Base-by-base conservation (phyloP, 1,284 basidiomycete species). In the Ceratobasidium sp. region DNA sequence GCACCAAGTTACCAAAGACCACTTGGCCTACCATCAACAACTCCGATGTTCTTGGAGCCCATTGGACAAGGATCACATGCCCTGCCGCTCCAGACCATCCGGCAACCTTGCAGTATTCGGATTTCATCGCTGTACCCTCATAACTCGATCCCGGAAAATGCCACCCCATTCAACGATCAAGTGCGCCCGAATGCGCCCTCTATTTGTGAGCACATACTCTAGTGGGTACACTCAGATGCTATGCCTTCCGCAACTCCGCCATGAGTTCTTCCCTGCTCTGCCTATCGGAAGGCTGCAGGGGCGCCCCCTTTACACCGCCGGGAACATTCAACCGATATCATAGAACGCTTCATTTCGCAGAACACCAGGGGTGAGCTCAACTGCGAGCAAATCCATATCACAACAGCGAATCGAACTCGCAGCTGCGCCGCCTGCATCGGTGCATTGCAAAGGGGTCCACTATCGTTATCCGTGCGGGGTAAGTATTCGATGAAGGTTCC, bases 61-160 rank as follows among this genome's bases (percentile, higher is more conserved):
- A 4, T 41, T 11, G 29, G 29, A 59, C 56, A 17, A 15, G 29
- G 31, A 36, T 59, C 31, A 19, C 31, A 9, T 31, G 31, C 15
- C 22, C 56, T 33, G 36, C 56, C 6, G 56, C 22, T 36, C 56
- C 36, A 59, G 56, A 59, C 56, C 54, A 27, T 15, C 54, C 51
- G 27, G 33, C 19, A 31, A 57, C 6, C 22, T 6, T 33, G 36
- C 31, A 19, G 33, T 15, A 11, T 3, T n/a, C 19, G 31, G 7
- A 36, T 36, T 59, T 22, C 56, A 36, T 19, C 15, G 33, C 56
- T 8, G 36, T n/a, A n/a, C 2, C 9, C 36, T 15, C 56, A 29
- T 7, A n/a, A 22, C 29, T 15, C 56, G 36, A 33, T 36, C 7
- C 56, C 56, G 56, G 36, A 9, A 8, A 19, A 36, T 36, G 15